Conservation (phyloP, 371 early-diverging fungal genomes). For the Parasitella parasitica region DNA sequence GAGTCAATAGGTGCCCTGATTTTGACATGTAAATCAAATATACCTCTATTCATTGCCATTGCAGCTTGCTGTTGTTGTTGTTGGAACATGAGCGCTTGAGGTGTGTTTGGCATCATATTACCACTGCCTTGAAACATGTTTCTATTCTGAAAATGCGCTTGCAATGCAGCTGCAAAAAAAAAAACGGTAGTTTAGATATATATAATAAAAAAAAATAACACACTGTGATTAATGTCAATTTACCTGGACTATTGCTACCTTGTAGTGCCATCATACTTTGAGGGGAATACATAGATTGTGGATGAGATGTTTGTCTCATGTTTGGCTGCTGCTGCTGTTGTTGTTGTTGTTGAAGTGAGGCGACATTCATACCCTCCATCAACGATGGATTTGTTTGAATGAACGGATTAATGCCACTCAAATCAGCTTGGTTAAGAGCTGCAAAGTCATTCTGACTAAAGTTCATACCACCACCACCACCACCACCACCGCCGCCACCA, state of each 20-base stretch:
- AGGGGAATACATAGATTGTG: slow-evolving; percentile 26
- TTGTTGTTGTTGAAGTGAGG: slow-evolving; percentile 7
- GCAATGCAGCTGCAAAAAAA: slow-evolving; percentile 16
- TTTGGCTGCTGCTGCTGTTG: slow-evolving; percentile 19
- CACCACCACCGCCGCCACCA: too few relatives aligned
- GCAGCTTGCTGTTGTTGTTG: slow-evolving; percentile 27
- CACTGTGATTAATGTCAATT: neutral
- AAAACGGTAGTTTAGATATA: neutral
- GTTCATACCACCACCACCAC: slow-evolving; percentile 6
- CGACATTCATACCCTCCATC: slow-evolving; percentile 9
- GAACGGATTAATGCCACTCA: slow-evolving; percentile 27
- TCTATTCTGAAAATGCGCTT: slow-evolving; percentile 32
- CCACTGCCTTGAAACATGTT: slow-evolving; percentile 25
- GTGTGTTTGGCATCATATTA: slow-evolving; percentile 34
- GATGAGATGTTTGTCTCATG: slow-evolving; percentile 16
- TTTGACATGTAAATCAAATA: neutral
- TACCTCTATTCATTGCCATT: slow-evolving; percentile 39
- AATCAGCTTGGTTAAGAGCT: slow-evolving; percentile 28
- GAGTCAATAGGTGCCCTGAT: neutral
- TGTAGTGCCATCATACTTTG: slow-evolving; percentile 25
- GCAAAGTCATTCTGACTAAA: slow-evolving; percentile 29
- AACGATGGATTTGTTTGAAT: slow-evolving; percentile 19
- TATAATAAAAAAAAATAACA: neutral
- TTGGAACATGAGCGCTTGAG: slow-evolving; percentile 39
- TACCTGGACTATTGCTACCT: slow-evolving; percentile 16